phyloP scores from a whole-genome alignment of 164 flowering plant species.

The Kalanchoe fedtschenkoi region DNA sequence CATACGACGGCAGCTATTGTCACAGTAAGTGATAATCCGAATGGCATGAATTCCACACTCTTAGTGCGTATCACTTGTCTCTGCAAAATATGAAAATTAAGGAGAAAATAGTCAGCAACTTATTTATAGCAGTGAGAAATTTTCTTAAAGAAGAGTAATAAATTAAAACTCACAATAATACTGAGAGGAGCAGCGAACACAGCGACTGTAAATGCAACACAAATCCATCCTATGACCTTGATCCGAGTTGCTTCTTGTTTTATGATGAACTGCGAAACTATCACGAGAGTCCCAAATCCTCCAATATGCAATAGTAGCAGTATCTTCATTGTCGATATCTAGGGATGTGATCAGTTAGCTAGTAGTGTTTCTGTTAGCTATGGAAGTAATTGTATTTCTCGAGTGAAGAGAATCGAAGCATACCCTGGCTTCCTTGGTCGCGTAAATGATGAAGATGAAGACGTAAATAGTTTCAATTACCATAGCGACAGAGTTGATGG shows the following conservation, averaged over 20 bases:
- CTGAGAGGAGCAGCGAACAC: slow-evolving; percentile 55
- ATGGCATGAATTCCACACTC: slow-evolving; percentile 59
- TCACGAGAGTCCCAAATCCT: slow-evolving; percentile 14
- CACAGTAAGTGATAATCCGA: slow-evolving; percentile 33
- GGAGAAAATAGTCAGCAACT: background rate
- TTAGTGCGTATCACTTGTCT: slow-evolving; percentile 33
- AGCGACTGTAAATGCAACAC: slow-evolving; percentile 22
- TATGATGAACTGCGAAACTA: slow-evolving; percentile 14
- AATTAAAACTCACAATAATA: slow-evolving; percentile 27
- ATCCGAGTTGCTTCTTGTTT: slow-evolving; percentile 17
- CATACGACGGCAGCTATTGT: slow-evolving; percentile 40
- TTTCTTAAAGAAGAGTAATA: background rate
- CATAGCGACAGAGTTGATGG: background rate
- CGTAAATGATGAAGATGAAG: slow-evolving; percentile 1
- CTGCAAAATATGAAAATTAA: slow-evolving; percentile 14
- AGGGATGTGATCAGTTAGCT: background rate
- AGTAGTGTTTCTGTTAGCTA: background rate
- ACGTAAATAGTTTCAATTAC: slow-evolving; percentile 1
- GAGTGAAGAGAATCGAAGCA: background rate
- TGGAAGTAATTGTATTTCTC: background rate
- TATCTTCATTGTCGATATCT: slow-evolving; percentile 6
- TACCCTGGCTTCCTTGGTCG: slow-evolving; percentile 6
- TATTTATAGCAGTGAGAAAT: background rate
- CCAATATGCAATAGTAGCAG: slow-evolving; percentile 16
- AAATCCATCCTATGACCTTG: slow-evolving; percentile 36